These are phyloP conservation scores for Paramecium tetraurelia DNA, from an alignment of 73 alveolate species.

Conservation along the genomic window DNA sequence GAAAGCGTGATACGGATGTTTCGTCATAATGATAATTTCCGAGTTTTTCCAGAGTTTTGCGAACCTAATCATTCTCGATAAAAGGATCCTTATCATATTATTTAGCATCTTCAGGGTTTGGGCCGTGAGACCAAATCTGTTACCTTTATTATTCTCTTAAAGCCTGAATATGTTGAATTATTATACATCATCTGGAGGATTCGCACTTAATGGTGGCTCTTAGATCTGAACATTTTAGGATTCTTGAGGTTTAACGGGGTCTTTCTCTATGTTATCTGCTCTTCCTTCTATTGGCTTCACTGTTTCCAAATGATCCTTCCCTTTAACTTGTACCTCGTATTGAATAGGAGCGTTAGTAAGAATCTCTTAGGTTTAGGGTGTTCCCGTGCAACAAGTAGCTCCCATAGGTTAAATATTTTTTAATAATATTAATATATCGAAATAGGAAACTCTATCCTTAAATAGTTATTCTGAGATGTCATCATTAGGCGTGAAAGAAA, in stretches of 20 bases:
- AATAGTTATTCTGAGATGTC: background rate
- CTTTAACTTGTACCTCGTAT: background rate
- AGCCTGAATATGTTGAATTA: background rate
- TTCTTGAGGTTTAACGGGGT: background rate
- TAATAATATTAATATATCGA: background rate
- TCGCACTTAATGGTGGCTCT: background rate
- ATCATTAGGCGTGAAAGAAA: background rate
- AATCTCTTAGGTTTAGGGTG: background rate
- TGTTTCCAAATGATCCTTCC: background rate
- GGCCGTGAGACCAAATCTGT: background rate
- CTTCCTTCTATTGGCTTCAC: background rate
- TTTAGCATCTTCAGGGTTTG: slow-evolving; percentile 46
- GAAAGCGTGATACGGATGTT: background rate
- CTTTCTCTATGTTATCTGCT: background rate
- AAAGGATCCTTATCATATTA: slow-evolving; percentile 9
- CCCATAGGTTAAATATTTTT: background rate
- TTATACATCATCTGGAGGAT: background rate
- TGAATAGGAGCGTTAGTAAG: background rate
- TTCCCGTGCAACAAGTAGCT: background rate
- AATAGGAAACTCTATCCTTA: background rate
- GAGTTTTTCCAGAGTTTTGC: slow-evolving; percentile 22
- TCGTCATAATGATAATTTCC: slow-evolving; percentile 47
- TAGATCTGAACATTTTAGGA: background rate
- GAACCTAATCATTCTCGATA: slow-evolving; percentile 42
- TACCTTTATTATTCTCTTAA: background rate